These are phyloP conservation scores for Pseudocercospora crystallina DNA, from an alignment of 2,329 filamentous ascomycete genomes.

Conservation along the genomic window DNA sequence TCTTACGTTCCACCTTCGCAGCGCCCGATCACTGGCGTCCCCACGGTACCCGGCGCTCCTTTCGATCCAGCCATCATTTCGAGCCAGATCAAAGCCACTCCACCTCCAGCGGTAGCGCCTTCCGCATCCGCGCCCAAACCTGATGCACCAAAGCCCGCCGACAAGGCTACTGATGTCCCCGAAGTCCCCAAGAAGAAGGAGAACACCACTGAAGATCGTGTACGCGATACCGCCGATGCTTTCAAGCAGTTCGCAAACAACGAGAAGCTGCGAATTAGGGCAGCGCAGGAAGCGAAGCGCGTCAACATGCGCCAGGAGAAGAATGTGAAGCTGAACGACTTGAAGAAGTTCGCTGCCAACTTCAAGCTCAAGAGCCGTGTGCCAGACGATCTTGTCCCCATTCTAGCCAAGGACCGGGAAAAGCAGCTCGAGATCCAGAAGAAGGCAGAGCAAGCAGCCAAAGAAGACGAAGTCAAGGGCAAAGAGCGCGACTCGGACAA, in stretches of 20 bases:
- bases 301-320: slow-evolving; percentile 68
- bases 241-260: slow-evolving; percentile 64
- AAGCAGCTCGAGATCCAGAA: slow-evolving; percentile 94
- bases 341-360: slow-evolving; percentile 90
- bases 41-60: slow-evolving; percentile 73
- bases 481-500: slow-evolving; percentile 39
- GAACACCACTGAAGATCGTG: slow-evolving; percentile 60
- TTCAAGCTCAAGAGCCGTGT: slow-evolving; percentile 96
- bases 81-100: slow-evolving; percentile 64
- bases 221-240: slow-evolving; percentile 60
- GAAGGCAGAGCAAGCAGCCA: slow-evolving; percentile 75
- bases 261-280: slow-evolving; percentile 61
- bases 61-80: slow-evolving; percentile 90
- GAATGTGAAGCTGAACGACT: slow-evolving; percentile 85
- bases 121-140: slow-evolving; percentile 1
- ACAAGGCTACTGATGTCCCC: slow-evolving; percentile 27
- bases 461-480: slow-evolving; percentile 51
- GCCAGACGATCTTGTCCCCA: slow-evolving; percentile 85
- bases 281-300: slow-evolving; percentile 55
- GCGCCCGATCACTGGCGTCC: slow-evolving; percentile 71
- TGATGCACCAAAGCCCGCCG: slow-evolving; percentile 17
- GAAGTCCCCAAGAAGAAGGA: slow-evolving; percentile 29
- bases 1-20: slow-evolving; percentile 91
- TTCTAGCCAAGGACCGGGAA: slow-evolving; percentile 91
- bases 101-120: slow-evolving; percentile 15